These are phyloP conservation scores for Daldinia sp. DNA, from an alignment of 2,329 filamentous ascomycete species.

Conservation along the genomic window DNA sequence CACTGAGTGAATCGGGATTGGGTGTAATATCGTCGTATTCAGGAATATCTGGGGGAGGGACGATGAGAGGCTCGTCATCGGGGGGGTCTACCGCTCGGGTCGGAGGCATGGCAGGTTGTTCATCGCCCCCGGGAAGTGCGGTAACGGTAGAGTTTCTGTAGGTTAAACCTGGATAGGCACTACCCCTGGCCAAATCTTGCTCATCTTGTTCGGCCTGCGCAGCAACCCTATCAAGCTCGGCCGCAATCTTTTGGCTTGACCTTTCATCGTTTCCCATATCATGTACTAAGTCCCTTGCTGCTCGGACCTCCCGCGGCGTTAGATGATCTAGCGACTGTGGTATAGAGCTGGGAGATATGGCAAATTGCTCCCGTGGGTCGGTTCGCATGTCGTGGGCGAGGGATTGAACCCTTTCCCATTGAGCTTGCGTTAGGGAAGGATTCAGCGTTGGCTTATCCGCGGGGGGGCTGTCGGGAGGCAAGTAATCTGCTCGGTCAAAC, in stretches of 20 bases:
- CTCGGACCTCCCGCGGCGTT: slow-evolving; percentile 10
- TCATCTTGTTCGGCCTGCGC: neutral
- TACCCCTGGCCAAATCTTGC: no score
- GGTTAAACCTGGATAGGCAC: no score
- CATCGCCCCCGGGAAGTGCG: no score
- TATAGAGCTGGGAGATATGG: neutral
- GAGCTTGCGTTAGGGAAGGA: no score
- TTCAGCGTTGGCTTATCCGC: neutral
- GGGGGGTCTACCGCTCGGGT: no score
- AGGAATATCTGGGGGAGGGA: no score
- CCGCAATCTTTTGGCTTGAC: neutral
- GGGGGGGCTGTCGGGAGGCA: slow-evolving; percentile 43
- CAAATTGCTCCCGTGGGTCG: neutral
- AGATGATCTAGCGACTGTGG: neutral
- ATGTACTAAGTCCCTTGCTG: slow-evolving; percentile 1
- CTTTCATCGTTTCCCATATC: slow-evolving; percentile 12
- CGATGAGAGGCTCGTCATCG: no score
- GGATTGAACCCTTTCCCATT: neutral
- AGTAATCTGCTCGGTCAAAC: slow-evolving; percentile 47
- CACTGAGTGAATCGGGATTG: neutral
- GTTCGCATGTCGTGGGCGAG: slow-evolving; percentile 16
- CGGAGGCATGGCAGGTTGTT: no score
- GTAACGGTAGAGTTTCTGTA: no score
- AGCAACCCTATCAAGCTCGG: slow-evolving; percentile 6
- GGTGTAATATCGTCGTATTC: no score